These are phyloP conservation scores for Auricularia sp. DNA, from an alignment of 768 basidiomycete genomes.

Conservation along the genomic window DNA sequence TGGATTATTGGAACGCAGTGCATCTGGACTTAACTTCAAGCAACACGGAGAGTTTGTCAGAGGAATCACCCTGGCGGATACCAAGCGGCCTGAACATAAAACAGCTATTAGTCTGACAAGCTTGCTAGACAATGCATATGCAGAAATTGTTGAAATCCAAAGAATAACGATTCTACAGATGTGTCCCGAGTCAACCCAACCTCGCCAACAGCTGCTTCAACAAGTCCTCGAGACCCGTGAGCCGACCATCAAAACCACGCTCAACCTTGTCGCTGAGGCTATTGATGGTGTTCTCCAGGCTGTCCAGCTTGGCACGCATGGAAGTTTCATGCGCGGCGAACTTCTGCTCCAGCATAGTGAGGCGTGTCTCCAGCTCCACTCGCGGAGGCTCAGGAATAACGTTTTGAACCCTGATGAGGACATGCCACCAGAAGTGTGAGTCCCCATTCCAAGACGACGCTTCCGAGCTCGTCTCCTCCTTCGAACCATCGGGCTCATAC, in stretches of 20 bases:
- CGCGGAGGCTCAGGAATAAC: background rate
- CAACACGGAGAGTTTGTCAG: too few relatives aligned
- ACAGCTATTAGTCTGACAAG: too few relatives aligned
- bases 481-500: background rate
- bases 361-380: background rate
- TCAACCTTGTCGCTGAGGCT: background rate
- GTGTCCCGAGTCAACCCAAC: too few relatives aligned
- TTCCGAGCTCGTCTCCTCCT: background rate
- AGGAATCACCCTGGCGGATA: too few relatives aligned
- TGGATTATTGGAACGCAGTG: background rate
- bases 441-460: background rate
- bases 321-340: background rate
- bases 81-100: too few relatives aligned
- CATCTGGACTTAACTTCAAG: background rate
- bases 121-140: too few relatives aligned
- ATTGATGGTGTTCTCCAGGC: background rate
- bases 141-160: too few relatives aligned
- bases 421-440: background rate
- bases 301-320: background rate
- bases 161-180: too few relatives aligned
- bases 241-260: background rate
- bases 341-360: slow-evolving; percentile 1
- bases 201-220: background rate
- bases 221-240: background rate
- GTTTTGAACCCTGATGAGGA: background rate